Base-by-base conservation (phyloP, 2,329 filamentous ascomycete species). In the Diaporthe sp. region DNA sequence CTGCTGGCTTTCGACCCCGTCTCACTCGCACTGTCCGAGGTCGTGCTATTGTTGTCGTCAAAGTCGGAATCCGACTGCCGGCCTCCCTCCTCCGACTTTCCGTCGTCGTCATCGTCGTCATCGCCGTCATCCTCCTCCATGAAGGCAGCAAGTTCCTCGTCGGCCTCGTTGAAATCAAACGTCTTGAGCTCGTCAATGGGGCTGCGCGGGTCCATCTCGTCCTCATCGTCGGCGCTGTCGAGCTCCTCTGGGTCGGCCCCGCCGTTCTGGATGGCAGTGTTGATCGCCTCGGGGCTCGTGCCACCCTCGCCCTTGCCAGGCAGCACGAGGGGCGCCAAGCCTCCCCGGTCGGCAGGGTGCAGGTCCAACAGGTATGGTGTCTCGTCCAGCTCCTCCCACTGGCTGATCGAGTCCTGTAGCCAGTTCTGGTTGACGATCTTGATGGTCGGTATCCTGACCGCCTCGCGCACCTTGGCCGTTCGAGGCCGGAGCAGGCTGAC, bases 351-450 rank as follows among this genome's bases (percentile, higher is more conserved):
- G 25, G 92, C 90, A 0, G 93, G 91, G 71, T 95, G 92, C 3
- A 95, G 89, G n/a, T 93, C 88, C 63, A 98, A 83, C n/a, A 94
- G 86, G 81, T 96, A 98, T 0, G 93, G 92, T 3, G 88, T 88
- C 82, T 98, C 96, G 74, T 97, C 92, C 15, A 97, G 87, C 74
- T 91, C 92, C 77, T 90, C 88, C 97, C 97, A 99, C 82, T 94
- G 93, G 37, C 92, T 93, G 78, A 98, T 91, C 73, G 93, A 97
- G 79, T 96, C 94, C 44, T 93, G 89, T 42, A 99, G 91, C 97
- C 97, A 99, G 80, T 95, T 92, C 72, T 95, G 94, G 79, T 93
- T 95, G 65, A 99, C 97, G 75, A 99, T 98, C 82, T 95, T 96
- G 84, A 98, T 94, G 71, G 92, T 91, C 0, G 93, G 88, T 73